Evolutionary conservation across 805 yeast species (phyloP).

Genomic region (Teunomyces lycoperdinae): DNA sequence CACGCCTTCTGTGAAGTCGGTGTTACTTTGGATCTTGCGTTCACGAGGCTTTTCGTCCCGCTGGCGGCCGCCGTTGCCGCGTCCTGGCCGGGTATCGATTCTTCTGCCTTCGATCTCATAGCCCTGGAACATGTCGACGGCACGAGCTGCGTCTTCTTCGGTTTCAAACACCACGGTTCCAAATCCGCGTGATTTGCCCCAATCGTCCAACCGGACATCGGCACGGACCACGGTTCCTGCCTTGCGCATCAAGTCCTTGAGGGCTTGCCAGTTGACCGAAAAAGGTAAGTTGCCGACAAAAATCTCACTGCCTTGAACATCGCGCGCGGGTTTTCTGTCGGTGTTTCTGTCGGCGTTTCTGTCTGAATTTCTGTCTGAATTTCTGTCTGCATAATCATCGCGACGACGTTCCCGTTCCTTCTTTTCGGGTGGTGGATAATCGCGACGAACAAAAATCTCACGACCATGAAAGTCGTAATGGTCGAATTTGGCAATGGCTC

Average conservation of each 20-base stretch:
- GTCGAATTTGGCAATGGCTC: conserved; percentile 69
- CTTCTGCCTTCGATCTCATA: conserved; percentile 71
- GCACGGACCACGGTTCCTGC: conserved; percentile 81
- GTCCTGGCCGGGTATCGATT: conserved; percentile 77
- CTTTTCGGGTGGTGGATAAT: conserved; percentile 73
- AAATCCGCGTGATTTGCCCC: conserved; percentile 81
- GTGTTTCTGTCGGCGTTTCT: conserved; percentile 13
- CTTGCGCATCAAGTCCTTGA: conserved; percentile 78
- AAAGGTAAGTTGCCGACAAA: conserved; percentile 83
- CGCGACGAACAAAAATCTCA: conserved; percentile 84
- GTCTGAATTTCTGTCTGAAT: conserved; percentile 13
- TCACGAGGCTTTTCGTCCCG: conserved; percentile 11
- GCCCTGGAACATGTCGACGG: conserved; percentile 69
- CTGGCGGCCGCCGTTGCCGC: conserved; percentile 13
- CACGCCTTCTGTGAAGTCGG: conserved; percentile 67
- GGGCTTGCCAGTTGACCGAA: conserved; percentile 76
- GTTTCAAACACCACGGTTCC: conserved; percentile 75
- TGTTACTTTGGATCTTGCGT: conserved; percentile 28
- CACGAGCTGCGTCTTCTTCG: conserved; percentile 65
- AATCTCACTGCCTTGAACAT: conserved; percentile 49
- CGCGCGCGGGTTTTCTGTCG: conserved; percentile 12
- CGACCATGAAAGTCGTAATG: conserved; percentile 67
- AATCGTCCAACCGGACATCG: conserved; percentile 62
- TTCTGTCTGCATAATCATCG: not conserved
- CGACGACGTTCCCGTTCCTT: conserved; percentile 21